phyloP scores from a whole-genome alignment of 2,329 filamentous ascomycete genomes.

The Epicoccum sorghinum region DNA sequence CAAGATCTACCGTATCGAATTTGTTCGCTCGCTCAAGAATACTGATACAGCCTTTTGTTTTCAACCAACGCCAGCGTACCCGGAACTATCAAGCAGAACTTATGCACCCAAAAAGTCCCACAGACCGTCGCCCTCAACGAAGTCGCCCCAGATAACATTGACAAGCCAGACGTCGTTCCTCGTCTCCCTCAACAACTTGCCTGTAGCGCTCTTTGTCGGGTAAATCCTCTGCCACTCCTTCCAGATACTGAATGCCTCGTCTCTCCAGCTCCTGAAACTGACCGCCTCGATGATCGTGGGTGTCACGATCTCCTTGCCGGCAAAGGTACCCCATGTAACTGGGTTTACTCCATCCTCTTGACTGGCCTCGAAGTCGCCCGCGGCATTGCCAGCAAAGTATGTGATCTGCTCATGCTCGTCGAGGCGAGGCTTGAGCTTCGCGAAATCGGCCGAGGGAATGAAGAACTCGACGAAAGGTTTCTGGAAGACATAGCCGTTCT shows the following conservation, averaged over 20 bases:
- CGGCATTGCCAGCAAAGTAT: slow-evolving; percentile 84
- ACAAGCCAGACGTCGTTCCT: slow-evolving; percentile 83
- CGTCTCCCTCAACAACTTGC: slow-evolving; percentile 70
- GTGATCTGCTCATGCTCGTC: slow-evolving; percentile 72
- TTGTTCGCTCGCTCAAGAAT: no score
- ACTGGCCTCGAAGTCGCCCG: slow-evolving; percentile 77
- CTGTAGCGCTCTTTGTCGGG: slow-evolving; percentile 72
- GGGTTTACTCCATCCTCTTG: slow-evolving; percentile 77
- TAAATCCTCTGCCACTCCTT: slow-evolving; percentile 92
- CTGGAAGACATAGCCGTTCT: slow-evolving; percentile 93
- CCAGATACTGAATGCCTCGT: slow-evolving; percentile 97
- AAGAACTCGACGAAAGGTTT: slow-evolving; percentile 99
- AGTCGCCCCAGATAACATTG: slow-evolving; percentile 86
- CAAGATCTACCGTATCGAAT: no score
- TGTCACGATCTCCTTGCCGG: slow-evolving; percentile 93
- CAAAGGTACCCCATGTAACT: slow-evolving; percentile 96
- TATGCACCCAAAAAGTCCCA: slow-evolving; percentile 67
- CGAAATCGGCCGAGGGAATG: slow-evolving; percentile 76
- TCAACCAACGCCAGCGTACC: no score
- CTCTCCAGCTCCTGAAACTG: slow-evolving; percentile 90
- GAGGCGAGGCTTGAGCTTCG: slow-evolving; percentile 68
- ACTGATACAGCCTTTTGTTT: no score
- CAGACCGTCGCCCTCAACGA: slow-evolving; percentile 70
- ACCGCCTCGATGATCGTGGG: slow-evolving; percentile 97
- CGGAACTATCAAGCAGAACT: no score